These are phyloP conservation scores for Podila minutissima DNA, from an alignment of 192 early-diverging fungal genomes.

Conservation along the genomic window DNA sequence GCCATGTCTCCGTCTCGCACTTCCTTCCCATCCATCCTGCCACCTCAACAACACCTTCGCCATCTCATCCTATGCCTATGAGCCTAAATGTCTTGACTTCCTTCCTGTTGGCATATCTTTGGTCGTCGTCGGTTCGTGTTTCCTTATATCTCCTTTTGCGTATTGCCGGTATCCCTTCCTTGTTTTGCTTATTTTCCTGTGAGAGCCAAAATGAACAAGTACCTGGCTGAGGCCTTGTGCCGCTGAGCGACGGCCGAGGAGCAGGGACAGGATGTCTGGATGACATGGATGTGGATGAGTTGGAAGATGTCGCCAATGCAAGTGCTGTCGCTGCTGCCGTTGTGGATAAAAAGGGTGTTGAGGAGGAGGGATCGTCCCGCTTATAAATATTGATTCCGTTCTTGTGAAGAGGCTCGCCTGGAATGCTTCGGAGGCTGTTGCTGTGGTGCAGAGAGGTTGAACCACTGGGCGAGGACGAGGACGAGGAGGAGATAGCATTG, in stretches of 20 bases:
- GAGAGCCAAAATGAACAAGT: not conserved
- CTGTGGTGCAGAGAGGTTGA: conserved; percentile 25
- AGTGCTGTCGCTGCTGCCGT: not conserved
- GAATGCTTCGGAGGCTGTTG: conserved; percentile 25
- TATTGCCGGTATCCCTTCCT: too few species aligned
- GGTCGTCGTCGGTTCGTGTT: too few species aligned
- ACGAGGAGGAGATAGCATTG: not conserved
- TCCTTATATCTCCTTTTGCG: too few species aligned
- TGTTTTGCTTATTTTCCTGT: too few species aligned
- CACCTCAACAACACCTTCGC: too few species aligned
- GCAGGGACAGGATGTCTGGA: not conserved
- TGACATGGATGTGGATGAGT: not conserved
- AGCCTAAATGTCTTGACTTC: too few species aligned
- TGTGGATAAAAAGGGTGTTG: conserved; percentile 1
- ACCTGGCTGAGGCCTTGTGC: not conserved
- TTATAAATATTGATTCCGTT: not conserved
- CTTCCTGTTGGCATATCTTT: too few species aligned
- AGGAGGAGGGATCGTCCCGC: not conserved
- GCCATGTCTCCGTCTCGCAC: too few species aligned
- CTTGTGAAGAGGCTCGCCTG: not conserved
- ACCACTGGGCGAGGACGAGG: not conserved
- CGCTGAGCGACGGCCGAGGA: not conserved
- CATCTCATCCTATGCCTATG: too few species aligned
- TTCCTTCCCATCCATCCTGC: too few species aligned
- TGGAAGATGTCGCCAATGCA: not conserved